Percentiles rank a stretch among this genome's conserved stretches.
phyloP scores from a whole-genome alignment of 495 filamentous ascomycete genomes.

The Tuber aestivum region DNA sequence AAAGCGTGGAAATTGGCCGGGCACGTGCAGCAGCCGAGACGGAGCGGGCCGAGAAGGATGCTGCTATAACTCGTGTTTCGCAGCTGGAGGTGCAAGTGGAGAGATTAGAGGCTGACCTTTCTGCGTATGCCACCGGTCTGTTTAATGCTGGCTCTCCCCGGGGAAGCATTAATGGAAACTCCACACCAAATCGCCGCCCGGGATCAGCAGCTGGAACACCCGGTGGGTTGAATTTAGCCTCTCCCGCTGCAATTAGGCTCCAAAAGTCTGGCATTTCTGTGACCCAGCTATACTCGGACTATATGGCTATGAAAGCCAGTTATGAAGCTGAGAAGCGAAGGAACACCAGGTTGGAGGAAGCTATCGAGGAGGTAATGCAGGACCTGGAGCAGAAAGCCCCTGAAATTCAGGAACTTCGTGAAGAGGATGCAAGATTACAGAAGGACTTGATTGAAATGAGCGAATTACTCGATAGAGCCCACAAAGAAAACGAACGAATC shows the following conservation, averaged over 20 bases:
- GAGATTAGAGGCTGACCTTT: constrained; percentile 37
- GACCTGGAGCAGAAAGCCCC: constrained; percentile 63
- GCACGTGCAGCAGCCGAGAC: constrained; percentile 75
- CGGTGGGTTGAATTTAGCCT: constrained; percentile 48
- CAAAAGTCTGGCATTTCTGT: constrained; percentile 55
- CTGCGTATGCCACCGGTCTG: constrained; percentile 33
- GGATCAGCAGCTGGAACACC: constrained; percentile 47
- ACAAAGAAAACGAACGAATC: constrained; percentile 54
- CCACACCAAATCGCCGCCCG: constrained; percentile 48
- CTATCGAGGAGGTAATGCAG: constrained; percentile 72
- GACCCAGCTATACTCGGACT: constrained; percentile 64
- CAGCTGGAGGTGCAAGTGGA: constrained; percentile 55
- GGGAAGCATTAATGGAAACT: constrained; percentile 51
- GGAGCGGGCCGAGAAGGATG: constrained; percentile 64
- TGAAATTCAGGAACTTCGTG: constrained; percentile 60
- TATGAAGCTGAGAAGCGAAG: constrained; percentile 62
- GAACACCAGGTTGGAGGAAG: constrained; percentile 61
- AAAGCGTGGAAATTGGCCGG: constrained; percentile 70
- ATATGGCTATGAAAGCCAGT: constrained; percentile 55
- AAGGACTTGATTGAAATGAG: constrained; percentile 76
- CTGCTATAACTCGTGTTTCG: constrained; percentile 60
- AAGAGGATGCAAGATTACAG: constrained; percentile 62
- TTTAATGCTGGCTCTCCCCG: constrained; percentile 50
- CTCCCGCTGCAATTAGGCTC: constrained; percentile 53
- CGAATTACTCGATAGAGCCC: constrained; percentile 55